Percentiles rank a stretch among this genome's conserved stretches.
Evolutionary conservation across 768 basidiomycete genomes (phyloP).

Genomic region (Mycena floridula): DNA sequence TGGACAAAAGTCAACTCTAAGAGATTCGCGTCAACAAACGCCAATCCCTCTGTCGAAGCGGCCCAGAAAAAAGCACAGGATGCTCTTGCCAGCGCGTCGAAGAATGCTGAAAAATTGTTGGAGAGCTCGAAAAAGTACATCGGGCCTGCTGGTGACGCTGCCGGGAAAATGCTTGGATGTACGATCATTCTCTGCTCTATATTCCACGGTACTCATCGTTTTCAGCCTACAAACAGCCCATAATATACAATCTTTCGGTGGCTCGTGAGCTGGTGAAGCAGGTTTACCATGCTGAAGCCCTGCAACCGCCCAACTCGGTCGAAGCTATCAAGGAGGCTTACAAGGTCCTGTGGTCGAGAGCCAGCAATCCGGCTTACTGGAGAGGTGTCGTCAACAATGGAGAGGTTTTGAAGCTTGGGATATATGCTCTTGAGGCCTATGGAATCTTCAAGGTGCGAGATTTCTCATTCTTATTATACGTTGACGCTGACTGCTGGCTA

Average conservation of each 20-base stretch:
- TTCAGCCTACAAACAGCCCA: conserved; percentile 68
- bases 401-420: conserved; percentile 58
- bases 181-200: not conserved
- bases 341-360: conserved; percentile 56
- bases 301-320: conserved; percentile 61
- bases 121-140: conserved; percentile 39
- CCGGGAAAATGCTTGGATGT: not conserved
- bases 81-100: conserved; percentile 50
- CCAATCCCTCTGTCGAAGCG: conserved; percentile 34
- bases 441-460: conserved; percentile 76
- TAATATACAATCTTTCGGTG: conserved; percentile 75
- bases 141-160: conserved; percentile 2
- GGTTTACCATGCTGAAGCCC: conserved; percentile 65
- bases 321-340: conserved; percentile 53
- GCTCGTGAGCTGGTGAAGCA: conserved; percentile 71
- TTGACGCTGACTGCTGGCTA: conserved; percentile 19
- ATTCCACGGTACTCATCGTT: conserved; percentile 2
- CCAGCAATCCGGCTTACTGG: conserved; percentile 54
- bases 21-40: not conserved
- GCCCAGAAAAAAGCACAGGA: conserved; percentile 72
- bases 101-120: conserved; percentile 48
- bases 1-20: not conserved
- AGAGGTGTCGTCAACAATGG: conserved; percentile 53
- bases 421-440: conserved; percentile 84
- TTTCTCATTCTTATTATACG: not conserved